Evolutionary conservation across 805 yeast genomes (phyloP).

Genomic region (Starmerella sp.): DNA sequence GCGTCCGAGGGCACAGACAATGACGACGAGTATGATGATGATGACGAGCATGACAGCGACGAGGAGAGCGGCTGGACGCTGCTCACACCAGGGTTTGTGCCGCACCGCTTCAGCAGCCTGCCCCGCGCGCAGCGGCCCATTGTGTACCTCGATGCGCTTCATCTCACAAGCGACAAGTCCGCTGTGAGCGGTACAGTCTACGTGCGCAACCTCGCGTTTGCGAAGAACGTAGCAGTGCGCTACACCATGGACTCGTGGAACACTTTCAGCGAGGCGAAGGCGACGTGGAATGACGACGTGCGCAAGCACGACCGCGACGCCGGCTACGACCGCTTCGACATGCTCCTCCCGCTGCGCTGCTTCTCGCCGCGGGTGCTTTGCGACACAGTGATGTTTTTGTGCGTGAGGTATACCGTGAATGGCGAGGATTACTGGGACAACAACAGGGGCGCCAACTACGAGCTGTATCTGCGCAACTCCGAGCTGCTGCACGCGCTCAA

Average conservation of each 20-base stretch:
- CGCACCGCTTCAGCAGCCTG: conserved; percentile 18
- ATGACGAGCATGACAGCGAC: background rate
- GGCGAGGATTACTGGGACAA: conserved; percentile 67
- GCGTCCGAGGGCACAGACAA: conserved; percentile 21
- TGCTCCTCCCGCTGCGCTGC: conserved; percentile 37
- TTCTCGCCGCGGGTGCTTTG: conserved; percentile 23
- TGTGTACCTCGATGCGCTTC: conserved; percentile 57
- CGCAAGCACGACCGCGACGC: conserved; percentile 24
- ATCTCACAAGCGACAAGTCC: conserved; percentile 47
- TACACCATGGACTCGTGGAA: conserved; percentile 75
- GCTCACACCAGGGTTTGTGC: conserved; percentile 15
- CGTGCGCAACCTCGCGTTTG: conserved; percentile 61
- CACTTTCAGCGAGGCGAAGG: conserved; percentile 58
- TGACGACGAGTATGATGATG: conserved; percentile 7
- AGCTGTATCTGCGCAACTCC: conserved; percentile 33
- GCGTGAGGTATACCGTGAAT: conserved; percentile 44
- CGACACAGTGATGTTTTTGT: conserved; percentile 35
- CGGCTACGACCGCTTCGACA: conserved; percentile 54
- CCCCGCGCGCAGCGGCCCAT: conserved; percentile 23
- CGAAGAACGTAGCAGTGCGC: conserved; percentile 55
- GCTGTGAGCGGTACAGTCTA: conserved; percentile 62
- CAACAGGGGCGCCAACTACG: conserved; percentile 50
- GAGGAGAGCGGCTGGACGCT: conserved; percentile 14
- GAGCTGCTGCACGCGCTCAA: background rate
- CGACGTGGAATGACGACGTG: conserved; percentile 46